Evolutionary conservation across 345 rosid species (phyloP).

Genomic region (Cochlearia excelsa): DNA sequence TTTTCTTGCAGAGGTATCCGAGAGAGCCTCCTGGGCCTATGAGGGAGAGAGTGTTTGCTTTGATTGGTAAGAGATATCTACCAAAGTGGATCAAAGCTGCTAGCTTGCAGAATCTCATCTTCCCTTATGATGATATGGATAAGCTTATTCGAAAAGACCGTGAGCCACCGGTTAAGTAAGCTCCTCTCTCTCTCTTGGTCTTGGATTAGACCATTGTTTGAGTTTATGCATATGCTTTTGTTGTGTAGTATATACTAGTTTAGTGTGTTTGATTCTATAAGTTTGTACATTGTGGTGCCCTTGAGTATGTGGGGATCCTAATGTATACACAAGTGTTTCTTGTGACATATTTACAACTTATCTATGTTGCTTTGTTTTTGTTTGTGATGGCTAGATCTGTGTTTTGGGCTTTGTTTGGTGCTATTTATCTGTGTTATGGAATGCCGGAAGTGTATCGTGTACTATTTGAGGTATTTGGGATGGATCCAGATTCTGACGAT

Average conservation of each 20-base stretch:
- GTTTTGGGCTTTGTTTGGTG: slow-evolving; percentile 95
- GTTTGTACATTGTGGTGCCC: too few relatives aligned
- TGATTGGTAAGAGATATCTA: slow-evolving; percentile 88
- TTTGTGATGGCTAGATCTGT: slow-evolving; percentile 51
- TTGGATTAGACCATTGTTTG: slow-evolving; percentile 1
- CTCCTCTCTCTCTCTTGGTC: slow-evolving; percentile 5
- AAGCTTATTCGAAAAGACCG: slow-evolving; percentile 65
- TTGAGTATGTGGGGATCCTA: too few relatives aligned
- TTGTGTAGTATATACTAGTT: too few relatives aligned
- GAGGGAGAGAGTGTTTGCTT: slow-evolving; percentile 88
- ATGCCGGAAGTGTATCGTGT: slow-evolving; percentile 95
- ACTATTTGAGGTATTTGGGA: slow-evolving; percentile 92
- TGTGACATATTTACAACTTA: slow-evolving; percentile 7
- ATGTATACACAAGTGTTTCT: background rate
- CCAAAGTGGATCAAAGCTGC: slow-evolving; percentile 91
- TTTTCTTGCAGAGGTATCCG: slow-evolving; percentile 86
- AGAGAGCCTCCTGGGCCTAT: slow-evolving; percentile 85
- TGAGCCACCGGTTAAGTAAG: slow-evolving; percentile 92
- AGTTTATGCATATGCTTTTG: background rate
- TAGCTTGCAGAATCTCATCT: slow-evolving; percentile 77
- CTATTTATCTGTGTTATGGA: slow-evolving; percentile 88
- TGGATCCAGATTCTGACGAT: slow-evolving; percentile 94
- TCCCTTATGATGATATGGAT: slow-evolving; percentile 91
- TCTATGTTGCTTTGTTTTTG: slow-evolving; percentile 1
- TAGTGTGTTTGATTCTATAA: too few relatives aligned